phyloP scores from a whole-genome alignment of 208 protist species.

The Wallacemonas sp. region DNA sequence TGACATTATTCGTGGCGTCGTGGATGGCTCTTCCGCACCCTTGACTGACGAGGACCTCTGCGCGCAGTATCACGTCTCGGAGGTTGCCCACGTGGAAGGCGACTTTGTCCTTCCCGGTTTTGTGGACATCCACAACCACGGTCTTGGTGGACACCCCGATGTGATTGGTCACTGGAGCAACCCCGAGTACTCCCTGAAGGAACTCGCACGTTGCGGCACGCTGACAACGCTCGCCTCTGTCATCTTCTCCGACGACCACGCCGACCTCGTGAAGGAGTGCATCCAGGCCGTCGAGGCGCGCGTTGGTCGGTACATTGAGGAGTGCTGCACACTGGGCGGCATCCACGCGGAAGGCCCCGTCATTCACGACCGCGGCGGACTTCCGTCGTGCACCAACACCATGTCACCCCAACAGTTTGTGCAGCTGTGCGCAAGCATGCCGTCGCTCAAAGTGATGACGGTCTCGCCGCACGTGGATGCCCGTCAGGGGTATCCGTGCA shows the following conservation, averaged over 20 bases:
- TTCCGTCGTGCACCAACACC: slow-evolving; percentile 43
- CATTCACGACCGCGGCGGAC: slow-evolving; percentile 63
- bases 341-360: slow-evolving; percentile 75
- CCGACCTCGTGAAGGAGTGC: slow-evolving; percentile 37
- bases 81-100: slow-evolving; percentile 9
- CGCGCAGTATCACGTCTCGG: neutral
- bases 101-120: slow-evolving; percentile 68
- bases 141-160: slow-evolving; percentile 56
- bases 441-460: slow-evolving; percentile 69
- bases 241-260: slow-evolving; percentile 68
- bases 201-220: slow-evolving; percentile 73
- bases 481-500: slow-evolving; percentile 40
- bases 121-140: slow-evolving; percentile 84
- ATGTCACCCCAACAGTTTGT: slow-evolving; percentile 42
- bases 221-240: slow-evolving; percentile 63
- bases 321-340: slow-evolving; percentile 62
- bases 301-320: slow-evolving; percentile 34
- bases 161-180: slow-evolving; percentile 74
- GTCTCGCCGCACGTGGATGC: slow-evolving; percentile 68
- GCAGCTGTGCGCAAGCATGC: slow-evolving; percentile 47
- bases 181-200: slow-evolving; percentile 57
- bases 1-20: slow-evolving; percentile 37
- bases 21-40: slow-evolving; percentile 21
- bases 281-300: slow-evolving; percentile 46
- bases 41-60: slow-evolving; percentile 23